A percentile compares a stretch with the other conserved stretches of the same genome.
These are phyloP conservation scores for Plasmopara viticola DNA, from an alignment of 352 stramenopile genomes.

Conservation along the genomic window DNA sequence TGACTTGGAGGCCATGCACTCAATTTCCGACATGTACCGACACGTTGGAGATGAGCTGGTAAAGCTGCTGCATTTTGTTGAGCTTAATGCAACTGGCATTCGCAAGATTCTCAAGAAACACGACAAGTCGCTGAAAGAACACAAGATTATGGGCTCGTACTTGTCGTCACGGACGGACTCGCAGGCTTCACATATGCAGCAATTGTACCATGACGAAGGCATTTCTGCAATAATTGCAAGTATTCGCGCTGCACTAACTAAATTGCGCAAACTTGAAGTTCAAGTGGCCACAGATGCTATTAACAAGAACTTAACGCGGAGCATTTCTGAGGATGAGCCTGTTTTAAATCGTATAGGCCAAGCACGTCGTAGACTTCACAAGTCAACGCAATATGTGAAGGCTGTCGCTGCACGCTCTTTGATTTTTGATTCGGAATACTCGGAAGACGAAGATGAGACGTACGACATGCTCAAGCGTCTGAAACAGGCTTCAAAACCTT, in stretches of 20 bases:
- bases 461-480: slow-evolving; percentile 56
- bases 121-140: slow-evolving; percentile 76
- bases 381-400: slow-evolving; percentile 83
- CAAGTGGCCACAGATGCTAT: slow-evolving; percentile 22
- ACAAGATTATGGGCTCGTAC: slow-evolving; percentile 85
- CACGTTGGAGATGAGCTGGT: slow-evolving; percentile 76
- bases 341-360: slow-evolving; percentile 66
- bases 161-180: slow-evolving; percentile 74
- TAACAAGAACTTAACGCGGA: slow-evolving; percentile 30
- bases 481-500: slow-evolving; percentile 47
- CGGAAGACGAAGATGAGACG: slow-evolving; percentile 70
- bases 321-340: slow-evolving; percentile 72
- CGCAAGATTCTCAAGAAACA: slow-evolving; percentile 89
- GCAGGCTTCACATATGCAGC: slow-evolving; percentile 77
- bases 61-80: slow-evolving; percentile 77
- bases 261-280: slow-evolving; percentile 52
- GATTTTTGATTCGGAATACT: slow-evolving; percentile 79
- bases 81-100: slow-evolving; percentile 83
- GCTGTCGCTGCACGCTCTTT: slow-evolving; percentile 70
- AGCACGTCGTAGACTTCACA: slow-evolving; percentile 57
- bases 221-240: slow-evolving; percentile 85
- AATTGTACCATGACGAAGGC: slow-evolving; percentile 82
- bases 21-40: slow-evolving; percentile 55
- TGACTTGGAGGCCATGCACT: slow-evolving; percentile 67
- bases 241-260: slow-evolving; percentile 59